These are phyloP conservation scores for Hypoxylon sp. DNA, from an alignment of 2,329 filamentous ascomycete species.

Conservation along the genomic window DNA sequence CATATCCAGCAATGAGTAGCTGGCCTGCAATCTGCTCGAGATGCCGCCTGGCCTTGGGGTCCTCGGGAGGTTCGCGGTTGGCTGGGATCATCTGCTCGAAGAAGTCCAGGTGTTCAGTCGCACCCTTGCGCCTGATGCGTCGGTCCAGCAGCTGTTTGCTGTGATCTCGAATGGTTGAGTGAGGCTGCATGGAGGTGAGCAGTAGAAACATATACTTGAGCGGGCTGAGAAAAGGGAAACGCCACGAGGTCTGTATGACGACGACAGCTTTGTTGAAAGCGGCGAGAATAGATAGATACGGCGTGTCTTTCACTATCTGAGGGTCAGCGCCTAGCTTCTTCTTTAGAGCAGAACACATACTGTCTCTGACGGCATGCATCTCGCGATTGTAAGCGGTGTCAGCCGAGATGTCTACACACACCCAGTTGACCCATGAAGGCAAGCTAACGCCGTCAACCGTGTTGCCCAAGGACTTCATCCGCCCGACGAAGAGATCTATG, in stretches of 20 bases:
- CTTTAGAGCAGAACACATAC: constrained; percentile 9
- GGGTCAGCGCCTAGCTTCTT: not conserved
- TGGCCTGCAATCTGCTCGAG: not conserved
- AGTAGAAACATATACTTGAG: constrained; percentile 22
- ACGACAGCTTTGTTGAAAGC: constrained; percentile 8
- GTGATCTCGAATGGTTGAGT: constrained; percentile 22
- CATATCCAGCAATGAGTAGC: not conserved
- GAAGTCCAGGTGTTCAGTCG: constrained; percentile 26
- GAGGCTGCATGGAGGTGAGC: constrained; percentile 2
- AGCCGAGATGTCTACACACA: constrained; percentile 36
- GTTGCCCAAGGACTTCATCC: constrained; percentile 23
- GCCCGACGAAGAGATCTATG: constrained; percentile 34
- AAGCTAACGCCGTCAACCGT: constrained; percentile 12
- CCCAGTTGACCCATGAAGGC: constrained; percentile 35
- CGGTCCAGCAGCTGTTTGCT: constrained; percentile 19
- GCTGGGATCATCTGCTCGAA: constrained; percentile 24
- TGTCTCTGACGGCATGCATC: constrained; percentile 30
- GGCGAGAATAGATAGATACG: constrained; percentile 17
- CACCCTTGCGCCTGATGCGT: constrained; percentile 17
- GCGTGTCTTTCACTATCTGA: constrained; percentile 8
- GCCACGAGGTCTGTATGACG: constrained; percentile 22
- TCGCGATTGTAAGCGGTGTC: constrained; percentile 38
- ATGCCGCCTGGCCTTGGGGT: constrained; percentile 4
- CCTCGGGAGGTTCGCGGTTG: constrained; percentile 11
- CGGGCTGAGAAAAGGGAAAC: constrained; percentile 24